phyloP scores from a whole-genome alignment of 2,329 filamentous ascomycete genomes.

The Dichotomopilus funicola region DNA sequence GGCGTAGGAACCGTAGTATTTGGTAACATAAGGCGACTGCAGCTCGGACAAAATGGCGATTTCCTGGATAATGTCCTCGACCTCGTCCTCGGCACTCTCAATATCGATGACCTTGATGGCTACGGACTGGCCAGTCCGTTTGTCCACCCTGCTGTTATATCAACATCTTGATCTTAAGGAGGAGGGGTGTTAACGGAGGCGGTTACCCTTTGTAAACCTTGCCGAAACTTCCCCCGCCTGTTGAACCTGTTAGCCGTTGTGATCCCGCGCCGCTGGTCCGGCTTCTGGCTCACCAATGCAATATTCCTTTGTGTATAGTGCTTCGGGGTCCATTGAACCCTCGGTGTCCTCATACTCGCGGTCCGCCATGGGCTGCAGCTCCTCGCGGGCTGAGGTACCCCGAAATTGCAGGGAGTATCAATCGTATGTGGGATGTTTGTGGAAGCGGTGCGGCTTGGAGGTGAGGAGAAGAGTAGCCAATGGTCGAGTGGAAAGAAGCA shows the following conservation, averaged over 20 bases:
- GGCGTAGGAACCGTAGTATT: slow-evolving; percentile 94
- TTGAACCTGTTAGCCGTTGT: slow-evolving; percentile 21
- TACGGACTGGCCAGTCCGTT: slow-evolving; percentile 84
- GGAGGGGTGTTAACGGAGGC: slow-evolving; percentile 17
- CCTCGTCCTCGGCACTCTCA: slow-evolving; percentile 97
- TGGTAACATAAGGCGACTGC: slow-evolving; percentile 92
- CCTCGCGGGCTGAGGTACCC: too few relatives aligned
- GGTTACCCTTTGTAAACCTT: slow-evolving; percentile 93
- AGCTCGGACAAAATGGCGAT: slow-evolving; percentile 95
- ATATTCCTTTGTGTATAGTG: slow-evolving; percentile 87
- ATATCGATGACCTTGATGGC: slow-evolving; percentile 99
- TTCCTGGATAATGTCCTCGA: slow-evolving; percentile 98
- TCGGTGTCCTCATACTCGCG: slow-evolving; percentile 40
- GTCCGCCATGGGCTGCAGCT: slow-evolving; percentile 38
- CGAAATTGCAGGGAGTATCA: too few relatives aligned
- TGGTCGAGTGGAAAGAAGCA: too few relatives aligned
- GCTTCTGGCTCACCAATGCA: slow-evolving; percentile 61
- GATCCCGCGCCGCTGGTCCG: background rate
- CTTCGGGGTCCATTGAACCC: slow-evolving; percentile 72
- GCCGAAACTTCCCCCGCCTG: slow-evolving; percentile 94
- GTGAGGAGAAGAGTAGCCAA: too few relatives aligned
- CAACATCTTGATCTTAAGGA: background rate
- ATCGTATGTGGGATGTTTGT: too few relatives aligned
- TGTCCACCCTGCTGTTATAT: slow-evolving; percentile 64
- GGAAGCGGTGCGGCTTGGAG: too few relatives aligned